Evolutionary conservation across 2,329 filamentous ascomycete species (phyloP).

Genomic region (Cytospora mali): DNA sequence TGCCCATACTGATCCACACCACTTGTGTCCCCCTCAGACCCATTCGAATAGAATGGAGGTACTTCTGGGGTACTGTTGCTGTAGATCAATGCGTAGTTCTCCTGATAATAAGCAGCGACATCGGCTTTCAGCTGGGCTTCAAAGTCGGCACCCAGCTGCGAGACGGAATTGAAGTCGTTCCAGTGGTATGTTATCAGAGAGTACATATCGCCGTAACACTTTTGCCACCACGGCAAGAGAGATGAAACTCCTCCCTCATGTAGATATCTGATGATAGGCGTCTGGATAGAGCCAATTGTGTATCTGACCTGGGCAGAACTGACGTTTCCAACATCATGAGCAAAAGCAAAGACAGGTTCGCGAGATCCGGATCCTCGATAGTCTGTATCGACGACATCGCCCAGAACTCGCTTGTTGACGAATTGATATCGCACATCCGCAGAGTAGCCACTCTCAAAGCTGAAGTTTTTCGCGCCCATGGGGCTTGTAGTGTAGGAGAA

Average conservation of each 20-base stretch:
- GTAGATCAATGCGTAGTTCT: background rate
- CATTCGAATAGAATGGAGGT: background rate
- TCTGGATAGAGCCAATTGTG: slow-evolving; percentile 73
- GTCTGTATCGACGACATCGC: slow-evolving; percentile 62
- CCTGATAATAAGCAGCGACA: slow-evolving; percentile 22
- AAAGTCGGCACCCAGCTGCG: slow-evolving; percentile 28
- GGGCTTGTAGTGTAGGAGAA: slow-evolving; percentile 30
- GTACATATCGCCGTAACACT: slow-evolving; percentile 65
- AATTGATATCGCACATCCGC: slow-evolving; percentile 65
- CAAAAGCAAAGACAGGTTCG: slow-evolving; percentile 78
- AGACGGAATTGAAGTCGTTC: slow-evolving; percentile 66
- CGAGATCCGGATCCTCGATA: slow-evolving; percentile 72
- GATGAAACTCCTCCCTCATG: slow-evolving; percentile 70
- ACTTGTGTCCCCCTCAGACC: background rate
- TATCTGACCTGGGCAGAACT: slow-evolving; percentile 62
- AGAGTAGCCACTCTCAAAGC: slow-evolving; percentile 64
- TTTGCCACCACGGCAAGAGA: slow-evolving; percentile 77
- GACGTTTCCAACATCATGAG: slow-evolving; percentile 46
- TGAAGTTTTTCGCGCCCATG: slow-evolving; percentile 24
- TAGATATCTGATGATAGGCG: slow-evolving; percentile 76
- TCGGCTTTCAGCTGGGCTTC: slow-evolving; percentile 24
- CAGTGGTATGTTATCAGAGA: slow-evolving; percentile 73
- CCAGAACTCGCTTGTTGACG: slow-evolving; percentile 63
- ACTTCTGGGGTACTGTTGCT: background rate
- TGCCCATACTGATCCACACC: slow-evolving; percentile 21